Conservation (phyloP, 768 basidiomycete species). For the Trametes cingulata region DNA sequence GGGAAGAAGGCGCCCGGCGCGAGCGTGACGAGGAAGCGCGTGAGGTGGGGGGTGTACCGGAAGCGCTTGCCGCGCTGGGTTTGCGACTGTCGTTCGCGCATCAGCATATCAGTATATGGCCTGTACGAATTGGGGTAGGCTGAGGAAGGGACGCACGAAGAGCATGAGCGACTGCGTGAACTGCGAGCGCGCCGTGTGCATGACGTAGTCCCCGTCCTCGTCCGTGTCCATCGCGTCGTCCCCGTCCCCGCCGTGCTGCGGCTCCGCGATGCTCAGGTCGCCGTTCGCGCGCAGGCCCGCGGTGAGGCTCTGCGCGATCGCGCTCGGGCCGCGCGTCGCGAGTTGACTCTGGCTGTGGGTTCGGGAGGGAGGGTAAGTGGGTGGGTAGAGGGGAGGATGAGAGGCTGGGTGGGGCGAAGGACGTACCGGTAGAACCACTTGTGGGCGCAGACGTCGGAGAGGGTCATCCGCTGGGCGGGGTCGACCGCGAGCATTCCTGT, state of each 20-base stretch:
- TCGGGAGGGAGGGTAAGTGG: neutral
- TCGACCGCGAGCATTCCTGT: conserved; percentile 72
- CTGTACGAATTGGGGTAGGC: neutral
- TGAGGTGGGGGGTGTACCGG: conserved; percentile 73
- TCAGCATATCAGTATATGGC: too few relatives aligned
- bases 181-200: conserved; percentile 64
- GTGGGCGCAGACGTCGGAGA: conserved; percentile 57
- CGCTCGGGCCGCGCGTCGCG: conserved; percentile 47
- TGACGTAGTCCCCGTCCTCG: conserved; percentile 59
- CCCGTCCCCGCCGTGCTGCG: conserved; percentile 39
- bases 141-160: conserved; percentile 56
- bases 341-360: conserved; percentile 67
- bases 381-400: neutral
- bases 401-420: neutral
- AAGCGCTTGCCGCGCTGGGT: conserved; percentile 63
- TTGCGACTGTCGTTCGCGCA: too few relatives aligned
- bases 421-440: conserved; percentile 77
- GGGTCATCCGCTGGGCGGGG: conserved; percentile 63
- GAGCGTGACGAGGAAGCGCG: conserved; percentile 75
- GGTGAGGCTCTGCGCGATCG: conserved; percentile 71
- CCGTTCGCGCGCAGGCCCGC: conserved; percentile 67
- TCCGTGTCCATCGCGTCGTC: conserved; percentile 42
- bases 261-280: conserved; percentile 72
- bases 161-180: conserved; percentile 82
- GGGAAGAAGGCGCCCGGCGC: conserved; percentile 52